phyloP scores from a whole-genome alignment of 179 eudicot genomes.

The Gypsophila paniculata region DNA sequence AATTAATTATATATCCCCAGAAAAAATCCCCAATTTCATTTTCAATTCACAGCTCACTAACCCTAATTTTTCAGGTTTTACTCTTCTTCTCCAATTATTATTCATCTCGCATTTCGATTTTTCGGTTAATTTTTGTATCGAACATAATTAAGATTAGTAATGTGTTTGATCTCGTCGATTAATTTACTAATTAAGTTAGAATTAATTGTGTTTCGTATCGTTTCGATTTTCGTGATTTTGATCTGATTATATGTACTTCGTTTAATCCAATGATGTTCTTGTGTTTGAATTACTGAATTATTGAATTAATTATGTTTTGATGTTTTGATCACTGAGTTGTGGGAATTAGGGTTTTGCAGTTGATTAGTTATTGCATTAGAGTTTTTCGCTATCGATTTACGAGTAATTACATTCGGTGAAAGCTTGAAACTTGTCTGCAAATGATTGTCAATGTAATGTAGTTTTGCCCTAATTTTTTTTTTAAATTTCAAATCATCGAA shows the following conservation, averaged over 20 bases:
- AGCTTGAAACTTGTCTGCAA: too few species aligned
- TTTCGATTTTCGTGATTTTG: constrained; percentile 8
- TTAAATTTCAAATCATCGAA: too few species aligned
- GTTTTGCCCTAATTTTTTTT: too few species aligned
- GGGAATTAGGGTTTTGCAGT: neutral
- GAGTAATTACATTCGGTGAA: too few species aligned
- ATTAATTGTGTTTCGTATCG: neutral
- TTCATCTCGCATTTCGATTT: neutral
- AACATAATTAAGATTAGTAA: neutral
- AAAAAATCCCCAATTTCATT: constrained; percentile 1
- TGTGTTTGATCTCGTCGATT: neutral
- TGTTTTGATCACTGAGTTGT: neutral
- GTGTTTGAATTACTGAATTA: neutral
- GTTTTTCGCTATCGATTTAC: too few species aligned
- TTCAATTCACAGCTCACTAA: neutral
- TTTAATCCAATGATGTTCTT: neutral
- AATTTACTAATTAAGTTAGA: neutral
- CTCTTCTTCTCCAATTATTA: constrained; percentile 9
- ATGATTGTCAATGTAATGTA: too few species aligned
- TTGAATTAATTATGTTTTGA: neutral
- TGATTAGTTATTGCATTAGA: too few species aligned
- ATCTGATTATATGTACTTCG: neutral
- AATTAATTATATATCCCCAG: neutral
- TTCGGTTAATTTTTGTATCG: neutral
- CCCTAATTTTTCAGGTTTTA: neutral